These are phyloP conservation scores for Epichloe scottii DNA, from an alignment of 2,329 filamentous ascomycete species.

Conservation along the genomic window DNA sequence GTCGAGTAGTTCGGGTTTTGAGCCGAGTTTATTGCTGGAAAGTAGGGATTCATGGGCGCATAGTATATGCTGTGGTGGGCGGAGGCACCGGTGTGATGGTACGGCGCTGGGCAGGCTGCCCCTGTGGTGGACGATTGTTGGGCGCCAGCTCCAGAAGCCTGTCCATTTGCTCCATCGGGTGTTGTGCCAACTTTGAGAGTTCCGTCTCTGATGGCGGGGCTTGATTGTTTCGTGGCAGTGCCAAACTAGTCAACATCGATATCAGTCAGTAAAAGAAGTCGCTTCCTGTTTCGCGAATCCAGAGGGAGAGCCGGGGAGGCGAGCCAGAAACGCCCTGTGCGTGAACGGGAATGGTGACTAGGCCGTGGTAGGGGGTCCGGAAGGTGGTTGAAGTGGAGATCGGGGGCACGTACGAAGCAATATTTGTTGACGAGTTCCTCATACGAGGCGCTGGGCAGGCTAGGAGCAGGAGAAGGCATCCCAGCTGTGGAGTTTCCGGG, in stretches of 20 bases:
- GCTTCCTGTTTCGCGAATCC: not conserved
- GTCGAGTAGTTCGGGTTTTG: constrained; percentile 6
- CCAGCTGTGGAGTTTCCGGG: constrained; percentile 11
- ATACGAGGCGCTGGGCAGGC: constrained; percentile 77
- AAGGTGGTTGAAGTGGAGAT: constrained; percentile 18
- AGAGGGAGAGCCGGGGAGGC: not conserved
- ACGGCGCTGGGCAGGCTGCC: not conserved
- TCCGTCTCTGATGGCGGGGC: constrained; percentile 37
- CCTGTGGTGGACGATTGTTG: not conserved
- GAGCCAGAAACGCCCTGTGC: not conserved
- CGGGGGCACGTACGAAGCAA: constrained; percentile 87
- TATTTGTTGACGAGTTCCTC: constrained; percentile 97
- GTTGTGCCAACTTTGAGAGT: constrained; percentile 29
- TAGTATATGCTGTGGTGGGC: constrained; percentile 30
- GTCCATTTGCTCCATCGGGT: constrained; percentile 10
- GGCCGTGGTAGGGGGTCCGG: constrained; percentile 9
- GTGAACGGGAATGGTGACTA: constrained; percentile 1
- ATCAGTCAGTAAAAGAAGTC: constrained; percentile 25
- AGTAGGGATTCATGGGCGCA: constrained; percentile 6
- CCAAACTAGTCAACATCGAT: constrained; percentile 37
- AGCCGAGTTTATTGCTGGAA: constrained; percentile 10
- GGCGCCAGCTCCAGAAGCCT: not conserved
- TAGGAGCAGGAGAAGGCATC: constrained; percentile 11
- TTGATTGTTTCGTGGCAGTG: constrained; percentile 37
- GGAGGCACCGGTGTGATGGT: constrained; percentile 23